These are phyloP conservation scores for Auricularia sp. DNA, from an alignment of 768 basidiomycete species.

Conservation along the genomic window DNA sequence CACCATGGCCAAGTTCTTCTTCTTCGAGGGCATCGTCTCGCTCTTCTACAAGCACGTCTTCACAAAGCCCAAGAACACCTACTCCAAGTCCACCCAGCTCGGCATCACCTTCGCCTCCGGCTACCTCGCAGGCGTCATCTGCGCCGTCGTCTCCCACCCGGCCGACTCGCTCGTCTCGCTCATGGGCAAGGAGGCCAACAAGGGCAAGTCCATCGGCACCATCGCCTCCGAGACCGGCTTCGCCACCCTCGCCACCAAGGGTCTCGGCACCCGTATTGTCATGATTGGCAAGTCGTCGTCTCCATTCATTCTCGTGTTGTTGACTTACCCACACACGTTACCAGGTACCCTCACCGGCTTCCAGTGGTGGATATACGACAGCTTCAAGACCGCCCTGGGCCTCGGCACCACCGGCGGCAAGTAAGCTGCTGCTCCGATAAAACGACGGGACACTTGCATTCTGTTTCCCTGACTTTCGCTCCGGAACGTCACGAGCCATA, in stretches of 20 bases:
- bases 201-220: constrained; percentile 63
- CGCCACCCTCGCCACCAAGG: constrained; percentile 62
- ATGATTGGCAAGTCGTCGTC: constrained; percentile 54
- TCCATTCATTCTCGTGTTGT: no score
- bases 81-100: constrained; percentile 77
- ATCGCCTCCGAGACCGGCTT: constrained; percentile 67
- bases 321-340: no score
- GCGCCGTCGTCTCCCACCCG: constrained; percentile 92
- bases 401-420: constrained; percentile 85
- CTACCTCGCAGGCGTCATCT: constrained; percentile 92
- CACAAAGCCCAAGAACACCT: constrained; percentile 65
- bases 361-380: constrained; percentile 93
- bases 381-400: constrained; percentile 76
- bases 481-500: not conserved
- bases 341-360: constrained; percentile 51
- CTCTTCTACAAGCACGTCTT: constrained; percentile 86
- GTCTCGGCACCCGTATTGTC: constrained; percentile 76
- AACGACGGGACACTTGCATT: not conserved
- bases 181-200: constrained; percentile 84
- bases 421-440: constrained; percentile 28
- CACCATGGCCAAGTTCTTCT: constrained; percentile 99
- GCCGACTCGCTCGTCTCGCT: constrained; percentile 89
- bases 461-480: not conserved
- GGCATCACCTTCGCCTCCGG: constrained; percentile 84
- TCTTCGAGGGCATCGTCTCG: constrained; percentile 82